These are phyloP conservation scores for Heliamphora pulchella DNA, from an alignment of 179 eudicot genomes.

Conservation along the genomic window DNA sequence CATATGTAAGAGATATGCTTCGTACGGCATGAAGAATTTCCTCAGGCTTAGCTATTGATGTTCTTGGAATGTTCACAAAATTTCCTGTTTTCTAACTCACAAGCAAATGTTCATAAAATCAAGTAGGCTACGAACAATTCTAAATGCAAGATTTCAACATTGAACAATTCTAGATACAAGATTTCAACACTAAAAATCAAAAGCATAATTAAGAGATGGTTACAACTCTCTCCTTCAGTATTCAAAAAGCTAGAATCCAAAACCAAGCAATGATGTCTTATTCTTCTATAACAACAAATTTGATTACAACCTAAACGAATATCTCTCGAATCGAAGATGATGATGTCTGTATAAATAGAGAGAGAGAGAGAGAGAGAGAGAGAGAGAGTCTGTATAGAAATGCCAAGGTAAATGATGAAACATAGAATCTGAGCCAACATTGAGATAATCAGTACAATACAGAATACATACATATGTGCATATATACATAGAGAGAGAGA, in stretches of 20 bases:
- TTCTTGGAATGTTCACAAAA: background rate
- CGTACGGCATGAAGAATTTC: background rate
- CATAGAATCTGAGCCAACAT: background rate
- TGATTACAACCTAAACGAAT: background rate
- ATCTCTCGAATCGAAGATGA: background rate
- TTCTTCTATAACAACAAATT: background rate
- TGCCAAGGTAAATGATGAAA: background rate
- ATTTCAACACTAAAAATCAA: background rate
- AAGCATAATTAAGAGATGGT: background rate
- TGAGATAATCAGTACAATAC: background rate
- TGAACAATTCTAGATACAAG: background rate
- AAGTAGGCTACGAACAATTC: background rate
- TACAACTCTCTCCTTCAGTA: background rate
- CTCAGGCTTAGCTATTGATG: background rate
- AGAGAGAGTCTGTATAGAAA: background rate
- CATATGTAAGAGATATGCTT: no score
- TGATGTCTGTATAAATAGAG: background rate
- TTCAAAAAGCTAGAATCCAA: background rate
- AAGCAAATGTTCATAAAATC: background rate
- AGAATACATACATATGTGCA: background rate
- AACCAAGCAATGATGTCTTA: background rate
- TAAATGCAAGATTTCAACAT: background rate
- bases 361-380: background rate
- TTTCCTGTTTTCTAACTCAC: background rate
- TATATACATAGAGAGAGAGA: no score